These are phyloP conservation scores for Lithocarpus polystachyus DNA, from an alignment of 306 rosid species.

Conservation along the genomic window DNA sequence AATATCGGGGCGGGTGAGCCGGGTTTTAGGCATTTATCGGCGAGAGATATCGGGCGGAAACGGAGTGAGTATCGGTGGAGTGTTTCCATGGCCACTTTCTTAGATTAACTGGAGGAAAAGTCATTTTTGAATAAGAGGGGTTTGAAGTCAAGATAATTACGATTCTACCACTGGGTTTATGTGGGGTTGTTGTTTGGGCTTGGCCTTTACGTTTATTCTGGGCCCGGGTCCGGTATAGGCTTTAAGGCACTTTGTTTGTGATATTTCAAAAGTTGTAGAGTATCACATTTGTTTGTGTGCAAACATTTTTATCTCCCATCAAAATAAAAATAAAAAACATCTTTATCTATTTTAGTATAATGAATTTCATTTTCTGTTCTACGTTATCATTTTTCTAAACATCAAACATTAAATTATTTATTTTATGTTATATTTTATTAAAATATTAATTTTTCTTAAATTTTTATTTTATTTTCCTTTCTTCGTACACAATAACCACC, in stretches of 20 bases:
- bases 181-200: background rate
- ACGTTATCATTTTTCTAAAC: fast-evolving
- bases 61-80: slow-evolving; percentile 41
- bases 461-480: no score
- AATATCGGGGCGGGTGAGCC: slow-evolving; percentile 24
- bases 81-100: slow-evolving; percentile 45
- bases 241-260: no score
- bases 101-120: background rate
- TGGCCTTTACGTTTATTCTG: background rate
- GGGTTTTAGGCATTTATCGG: slow-evolving; percentile 19
- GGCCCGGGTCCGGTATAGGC: no score
- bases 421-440: no score
- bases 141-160: background rate
- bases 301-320: no score
- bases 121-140: background rate
- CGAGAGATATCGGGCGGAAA: slow-evolving; percentile 26
- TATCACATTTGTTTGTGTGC: no score
- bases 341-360: no score
- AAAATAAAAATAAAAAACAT: no score
- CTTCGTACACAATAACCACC: fast-evolving
- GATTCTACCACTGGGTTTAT: background rate
- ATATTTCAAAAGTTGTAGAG: no score
- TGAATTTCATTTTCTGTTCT: no score
- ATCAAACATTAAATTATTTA: no score
- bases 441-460: no score